Evolutionary conservation across 805 yeast genomes (phyloP).

Genomic region (Zygosaccharomyces pseudorouxii): DNA sequence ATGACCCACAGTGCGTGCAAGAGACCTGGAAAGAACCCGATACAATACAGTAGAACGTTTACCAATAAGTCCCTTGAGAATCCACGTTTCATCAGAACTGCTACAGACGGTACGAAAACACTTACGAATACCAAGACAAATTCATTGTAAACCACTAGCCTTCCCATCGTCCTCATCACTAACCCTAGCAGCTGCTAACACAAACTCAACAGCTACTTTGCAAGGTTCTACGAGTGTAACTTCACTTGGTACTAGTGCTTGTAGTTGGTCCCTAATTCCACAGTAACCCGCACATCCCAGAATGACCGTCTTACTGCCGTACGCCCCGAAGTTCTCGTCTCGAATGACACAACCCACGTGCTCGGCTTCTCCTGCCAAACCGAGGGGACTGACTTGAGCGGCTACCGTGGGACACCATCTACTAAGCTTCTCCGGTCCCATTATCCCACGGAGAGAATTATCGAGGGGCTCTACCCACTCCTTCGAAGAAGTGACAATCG

Average conservation of each 20-base stretch:
- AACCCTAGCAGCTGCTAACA: background rate
- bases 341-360: conserved; percentile 17
- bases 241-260: conserved; percentile 35
- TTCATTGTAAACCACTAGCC: background rate
- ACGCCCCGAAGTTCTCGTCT: conserved; percentile 15
- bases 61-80: conserved; percentile 40
- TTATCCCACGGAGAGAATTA: conserved; percentile 12
- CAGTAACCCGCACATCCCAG: conserved; percentile 32
- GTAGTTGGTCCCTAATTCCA: conserved; percentile 12
- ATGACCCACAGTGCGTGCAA: conserved; percentile 67
- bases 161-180: background rate
- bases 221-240: background rate
- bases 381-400: conserved; percentile 18
- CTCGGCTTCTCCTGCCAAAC: conserved; percentile 7
- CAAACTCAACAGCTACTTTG: background rate
- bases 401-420: conserved; percentile 12
- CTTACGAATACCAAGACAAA: conserved; percentile 56
- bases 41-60: conserved; percentile 53
- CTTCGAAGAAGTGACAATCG: conserved; percentile 25
- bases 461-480: conserved; percentile 26
- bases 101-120: conserved; percentile 65
- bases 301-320: conserved; percentile 18
- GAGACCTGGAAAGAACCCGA: conserved; percentile 68
- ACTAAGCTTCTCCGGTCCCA: conserved; percentile 25
- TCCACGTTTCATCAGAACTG: conserved; percentile 67